Conservation (phyloP, 129 eudicot genomes). For the Flaveria trinervia region DNA sequence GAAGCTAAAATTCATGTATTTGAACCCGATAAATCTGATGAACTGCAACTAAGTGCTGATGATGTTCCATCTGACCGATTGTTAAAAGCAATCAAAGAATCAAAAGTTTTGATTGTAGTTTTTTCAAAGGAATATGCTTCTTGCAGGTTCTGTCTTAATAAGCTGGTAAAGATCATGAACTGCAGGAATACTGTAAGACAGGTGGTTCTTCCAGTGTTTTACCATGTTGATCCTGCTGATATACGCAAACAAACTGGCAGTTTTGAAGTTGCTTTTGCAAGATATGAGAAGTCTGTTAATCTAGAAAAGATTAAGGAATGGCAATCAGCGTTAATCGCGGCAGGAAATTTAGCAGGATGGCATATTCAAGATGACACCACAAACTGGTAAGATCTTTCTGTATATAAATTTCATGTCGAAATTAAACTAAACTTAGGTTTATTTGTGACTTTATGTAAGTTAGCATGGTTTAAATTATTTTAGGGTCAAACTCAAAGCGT, state of each 20-base stretch:
- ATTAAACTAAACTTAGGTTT: no score
- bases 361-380: slow-evolving; percentile 4
- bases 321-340: background rate
- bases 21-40: background rate
- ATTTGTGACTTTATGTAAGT: no score
- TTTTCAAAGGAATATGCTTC: slow-evolving; percentile 23
- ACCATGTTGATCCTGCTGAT: slow-evolving; percentile 18
- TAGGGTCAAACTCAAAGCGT: no score
- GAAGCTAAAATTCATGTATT: background rate
- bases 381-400: background rate
- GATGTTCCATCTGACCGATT: background rate
- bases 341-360: slow-evolving; percentile 19
- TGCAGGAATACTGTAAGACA: slow-evolving; percentile 18
- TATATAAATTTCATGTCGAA: background rate
- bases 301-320: slow-evolving; percentile 16
- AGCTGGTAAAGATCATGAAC: slow-evolving; percentile 23
- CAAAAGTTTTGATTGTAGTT: background rate
- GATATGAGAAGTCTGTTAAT: background rate
- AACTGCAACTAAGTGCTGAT: background rate
- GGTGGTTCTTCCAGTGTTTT: slow-evolving; percentile 19
- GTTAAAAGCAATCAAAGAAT: slow-evolving; percentile 3
- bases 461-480: no score
- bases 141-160: slow-evolving; percentile 25
- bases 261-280: slow-evolving; percentile 10
- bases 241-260: slow-evolving; percentile 26